Base-by-base conservation (phyloP, 2,329 filamentous ascomycete genomes). In the Neocatenulostroma microsporum region DNA sequence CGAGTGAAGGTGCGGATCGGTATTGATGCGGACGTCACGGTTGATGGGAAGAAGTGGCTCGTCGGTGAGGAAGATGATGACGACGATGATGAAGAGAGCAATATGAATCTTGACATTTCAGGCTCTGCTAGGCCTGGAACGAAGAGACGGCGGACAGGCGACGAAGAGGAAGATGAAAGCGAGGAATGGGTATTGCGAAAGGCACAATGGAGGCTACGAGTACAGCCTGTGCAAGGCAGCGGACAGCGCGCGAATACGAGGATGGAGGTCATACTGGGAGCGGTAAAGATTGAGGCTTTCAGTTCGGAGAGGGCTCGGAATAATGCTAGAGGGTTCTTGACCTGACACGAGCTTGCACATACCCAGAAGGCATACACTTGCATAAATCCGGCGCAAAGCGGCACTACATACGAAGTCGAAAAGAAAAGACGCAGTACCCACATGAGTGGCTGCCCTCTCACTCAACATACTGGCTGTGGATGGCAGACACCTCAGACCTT, bases 1-100 rank as follows among this genome's bases (percentile, higher is more conserved):
- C 68, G 74, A 8, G 78, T 93, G 12, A 76, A 76, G 41, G 70
- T 84, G 10, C 61, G 69, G 2, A 62, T 89, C 17, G 79, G 76
- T 5, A 54, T 66, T 1, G 76, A 82, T 3, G 68, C 78, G 2
- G 69, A 69, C 46, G 66, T 84, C 21, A 56, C 58, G 3, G 63
- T 84, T 0, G 75, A 84, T 44, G 57, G 57, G 1, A 36, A 35
- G 25, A 21, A 17, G 11, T 54, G 48, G 49, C 28, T 14, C 3
- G 23, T 45, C 2, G 32, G 30, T 10, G 30, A 30, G 8, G 26
- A 38, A 4, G 44, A 41, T 4, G 38, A 31, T 4, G 37, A 30
- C 12, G 42, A 38, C 11, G 34, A 34, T 11, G 43, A 41, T 8
- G 40, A 40, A n/a, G 40, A 47, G 13, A 21, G 25, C 21, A 30